phyloP scores from a whole-genome alignment of 2,329 filamentous ascomycete species.

The Plenodomus tracheiphilus region DNA sequence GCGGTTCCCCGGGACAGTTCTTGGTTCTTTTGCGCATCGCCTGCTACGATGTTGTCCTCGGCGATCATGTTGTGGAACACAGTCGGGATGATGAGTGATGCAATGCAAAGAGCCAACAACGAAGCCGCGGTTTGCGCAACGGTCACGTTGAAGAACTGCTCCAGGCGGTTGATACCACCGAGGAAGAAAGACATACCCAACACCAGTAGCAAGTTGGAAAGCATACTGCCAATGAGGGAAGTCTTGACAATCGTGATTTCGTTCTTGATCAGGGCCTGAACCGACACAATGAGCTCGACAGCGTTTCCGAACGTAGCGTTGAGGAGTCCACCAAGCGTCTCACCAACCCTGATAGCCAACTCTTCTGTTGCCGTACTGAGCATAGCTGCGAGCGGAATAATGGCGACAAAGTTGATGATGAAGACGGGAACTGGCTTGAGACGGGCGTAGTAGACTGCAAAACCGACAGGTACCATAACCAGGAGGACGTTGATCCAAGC shows the following conservation, averaged over 20 bases:
- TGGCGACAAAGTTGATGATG: slow-evolving; percentile 90
- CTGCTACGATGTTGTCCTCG: slow-evolving; percentile 21
- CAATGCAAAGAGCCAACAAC: slow-evolving; percentile 76
- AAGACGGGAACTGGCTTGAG: slow-evolving; percentile 59
- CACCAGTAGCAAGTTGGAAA: slow-evolving; percentile 87
- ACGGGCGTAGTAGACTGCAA: slow-evolving; percentile 69
- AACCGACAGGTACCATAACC: slow-evolving; percentile 74
- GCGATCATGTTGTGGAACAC: slow-evolving; percentile 62
- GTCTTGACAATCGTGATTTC: slow-evolving; percentile 89
- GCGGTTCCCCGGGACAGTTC: slow-evolving; percentile 69
- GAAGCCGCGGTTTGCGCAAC: slow-evolving; percentile 89
- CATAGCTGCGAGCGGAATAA: slow-evolving; percentile 85
- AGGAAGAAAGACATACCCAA: slow-evolving; percentile 93
- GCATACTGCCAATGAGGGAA: slow-evolving; percentile 86
- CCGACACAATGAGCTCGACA: slow-evolving; percentile 84
- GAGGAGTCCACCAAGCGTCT: slow-evolving; percentile 83
- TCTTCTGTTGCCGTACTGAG: slow-evolving; percentile 90
- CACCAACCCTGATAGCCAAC: slow-evolving; percentile 74
- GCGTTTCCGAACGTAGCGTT: slow-evolving; percentile 93
- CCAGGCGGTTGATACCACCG: slow-evolving; percentile 74
- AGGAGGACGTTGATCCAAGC: slow-evolving; percentile 88
- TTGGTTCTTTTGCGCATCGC: slow-evolving; percentile 35
- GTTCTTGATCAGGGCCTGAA: slow-evolving; percentile 75
- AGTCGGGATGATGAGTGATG: slow-evolving; percentile 84
- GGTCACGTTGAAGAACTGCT: slow-evolving; percentile 90